Conservation (phyloP, 1,139 yeast genomes). For the Suhomyces guaymorum region DNA sequence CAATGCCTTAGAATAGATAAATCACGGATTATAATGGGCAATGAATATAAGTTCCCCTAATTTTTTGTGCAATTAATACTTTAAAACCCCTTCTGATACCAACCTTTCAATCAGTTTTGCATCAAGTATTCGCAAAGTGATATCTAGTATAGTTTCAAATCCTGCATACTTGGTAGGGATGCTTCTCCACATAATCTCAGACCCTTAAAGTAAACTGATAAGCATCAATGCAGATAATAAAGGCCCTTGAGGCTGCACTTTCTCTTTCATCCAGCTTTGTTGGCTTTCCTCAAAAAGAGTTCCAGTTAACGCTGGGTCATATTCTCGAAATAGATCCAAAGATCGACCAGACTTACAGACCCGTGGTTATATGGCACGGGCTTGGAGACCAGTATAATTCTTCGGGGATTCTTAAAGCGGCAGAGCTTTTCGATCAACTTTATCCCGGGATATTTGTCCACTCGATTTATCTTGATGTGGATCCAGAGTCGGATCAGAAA, state of each 20-base stretch:
- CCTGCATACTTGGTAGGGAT: no score
- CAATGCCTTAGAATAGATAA: slow-evolving; percentile 2
- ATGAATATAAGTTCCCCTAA: no score
- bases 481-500: slow-evolving; percentile 53
- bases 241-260: not conserved
- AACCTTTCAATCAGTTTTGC: no score
- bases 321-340: no score
- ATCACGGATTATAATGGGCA: no score
- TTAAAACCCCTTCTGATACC: no score
- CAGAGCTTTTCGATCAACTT: slow-evolving; percentile 40
- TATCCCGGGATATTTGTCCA: slow-evolving; percentile 57
- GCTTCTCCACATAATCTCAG: not conserved
- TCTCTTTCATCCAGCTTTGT: not conserved
- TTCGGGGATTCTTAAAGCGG: slow-evolving; percentile 53
- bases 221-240: not conserved
- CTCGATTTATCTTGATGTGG: slow-evolving; percentile 52
- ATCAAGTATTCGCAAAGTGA: no score
- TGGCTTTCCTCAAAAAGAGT: not conserved
- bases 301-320: no score
- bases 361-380: slow-evolving; percentile 84
- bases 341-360: slow-evolving; percentile 27
- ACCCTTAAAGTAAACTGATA: not conserved
- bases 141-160: no score
- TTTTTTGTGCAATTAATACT: no score
- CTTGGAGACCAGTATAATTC: slow-evolving; percentile 76